phyloP scores from a whole-genome alignment of 192 early-diverging fungal genomes.

The Entomortierella beljakovae region DNA sequence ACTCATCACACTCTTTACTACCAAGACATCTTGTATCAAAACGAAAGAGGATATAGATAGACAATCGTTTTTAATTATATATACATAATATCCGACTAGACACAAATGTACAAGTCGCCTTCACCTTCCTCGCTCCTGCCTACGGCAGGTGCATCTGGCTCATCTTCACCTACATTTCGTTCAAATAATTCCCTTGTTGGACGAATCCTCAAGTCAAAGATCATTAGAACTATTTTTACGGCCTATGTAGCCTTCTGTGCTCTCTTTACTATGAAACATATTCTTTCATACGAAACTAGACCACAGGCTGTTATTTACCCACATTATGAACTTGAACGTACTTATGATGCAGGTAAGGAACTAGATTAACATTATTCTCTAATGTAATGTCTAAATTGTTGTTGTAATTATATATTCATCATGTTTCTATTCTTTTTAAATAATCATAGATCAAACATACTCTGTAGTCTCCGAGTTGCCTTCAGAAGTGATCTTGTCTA shows the following conservation, averaged over 20 bases:
- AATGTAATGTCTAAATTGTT: too few relatives aligned
- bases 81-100: too few relatives aligned
- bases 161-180: conserved; percentile 31
- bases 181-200: conserved; percentile 7
- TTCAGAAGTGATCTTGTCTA: conserved; percentile 36
- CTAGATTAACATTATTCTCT: too few relatives aligned
- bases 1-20: too few relatives aligned
- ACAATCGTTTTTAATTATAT: too few relatives aligned
- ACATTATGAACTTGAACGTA: conserved; percentile 45
- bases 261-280: conserved; percentile 37
- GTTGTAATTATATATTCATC: too few relatives aligned
- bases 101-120: conserved; percentile 23
- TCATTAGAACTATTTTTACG: conserved; percentile 18
- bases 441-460: conserved; percentile 24
- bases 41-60: too few relatives aligned
- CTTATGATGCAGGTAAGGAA: conserved; percentile 23
- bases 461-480: conserved; percentile 43
- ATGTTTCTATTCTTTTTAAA: not conserved
- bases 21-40: too few relatives aligned
- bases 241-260: conserved; percentile 45
- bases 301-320: conserved; percentile 27
- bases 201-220: conserved; percentile 28
- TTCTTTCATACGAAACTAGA: conserved; percentile 29
- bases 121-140: conserved; percentile 17
- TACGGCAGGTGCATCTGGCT: conserved; percentile 11